Base-by-base conservation (phyloP, 106 monocot genomes). In the Acanthochlamys bracteata region DNA sequence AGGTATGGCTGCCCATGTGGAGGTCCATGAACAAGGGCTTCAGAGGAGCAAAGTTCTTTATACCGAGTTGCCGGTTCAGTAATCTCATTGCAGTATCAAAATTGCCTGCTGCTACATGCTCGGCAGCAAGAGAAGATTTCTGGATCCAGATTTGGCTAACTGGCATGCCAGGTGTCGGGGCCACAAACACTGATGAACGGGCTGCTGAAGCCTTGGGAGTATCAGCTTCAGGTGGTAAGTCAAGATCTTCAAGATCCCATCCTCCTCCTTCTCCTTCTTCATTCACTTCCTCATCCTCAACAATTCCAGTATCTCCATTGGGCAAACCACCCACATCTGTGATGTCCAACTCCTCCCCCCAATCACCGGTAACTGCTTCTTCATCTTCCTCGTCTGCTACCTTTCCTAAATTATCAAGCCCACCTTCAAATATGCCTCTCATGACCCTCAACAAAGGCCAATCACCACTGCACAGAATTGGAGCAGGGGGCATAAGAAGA, bases 241-340 rank as follows among this genome's bases (percentile, higher is more conserved):
- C 93, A 25, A 93, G 66, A 69, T 89, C 93, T 69, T 89, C 88
- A 12, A 93, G 80, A 17, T 93, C 93, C 93, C 93, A 93, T 42
- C 93, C 88, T 43, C 85, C 93, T 58, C 75, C 88, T 24, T 83
- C 57, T 25, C 81, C 91, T 67, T 74, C 84, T 64, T 79, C 73
- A 55, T 40, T 71, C 55, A 84, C 92, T 20, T 62, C 77, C 51
- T 85, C 85, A 51, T 79, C 82, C 16, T 21, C 65, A 55, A 78
- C 82, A 42, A 64, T 67, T 25, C 52, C 59, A 26, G 69, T 51
- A 61, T 78, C 93, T 65, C 78, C 80, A 73, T 80, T 83, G 56
- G 73, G 73, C 24, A 77, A 61, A 13, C 74, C 63, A 1, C 78
- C 88, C 15, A 74, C 85, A 57, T 88, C 76, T 51, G 78, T 78